Evolutionary conservation across 2,329 filamentous ascomycete species (phyloP).

Genomic region (Thelonectria discophora): DNA sequence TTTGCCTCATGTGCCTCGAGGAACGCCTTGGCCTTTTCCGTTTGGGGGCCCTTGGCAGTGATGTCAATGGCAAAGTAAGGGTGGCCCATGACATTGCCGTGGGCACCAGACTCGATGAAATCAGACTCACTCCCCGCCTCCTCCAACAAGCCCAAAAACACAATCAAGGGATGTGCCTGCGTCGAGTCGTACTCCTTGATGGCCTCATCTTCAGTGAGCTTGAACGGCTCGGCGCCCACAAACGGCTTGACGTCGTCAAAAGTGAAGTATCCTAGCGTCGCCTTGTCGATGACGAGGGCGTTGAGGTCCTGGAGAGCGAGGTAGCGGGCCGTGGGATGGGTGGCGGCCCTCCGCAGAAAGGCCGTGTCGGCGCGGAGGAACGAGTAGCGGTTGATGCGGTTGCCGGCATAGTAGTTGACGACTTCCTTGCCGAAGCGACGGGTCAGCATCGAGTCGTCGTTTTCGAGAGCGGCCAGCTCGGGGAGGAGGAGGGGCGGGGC

Average conservation of each 20-base stretch:
- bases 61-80: constrained; percentile 93
- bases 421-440: constrained; percentile 82
- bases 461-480: constrained; percentile 54
- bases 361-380: constrained; percentile 76
- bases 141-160: constrained; percentile 89
- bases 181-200: constrained; percentile 79
- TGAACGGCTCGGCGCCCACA: constrained; percentile 77
- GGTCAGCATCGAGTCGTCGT: constrained; percentile 73
- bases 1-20: constrained; percentile 55
- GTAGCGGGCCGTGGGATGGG: constrained; percentile 73
- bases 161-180: constrained; percentile 71
- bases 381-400: constrained; percentile 79
- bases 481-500: constrained; percentile 49
- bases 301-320: constrained; percentile 81
- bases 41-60: constrained; percentile 73
- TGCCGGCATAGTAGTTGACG: constrained; percentile 85
- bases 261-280: constrained; percentile 72
- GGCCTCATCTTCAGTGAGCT: constrained; percentile 74
- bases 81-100: constrained; percentile 77
- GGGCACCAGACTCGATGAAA: constrained; percentile 48
- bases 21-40: constrained; percentile 66
- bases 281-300: constrained; percentile 68
- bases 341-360: constrained; percentile 76
- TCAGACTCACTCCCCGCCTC: constrained; percentile 56
- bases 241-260: constrained; percentile 75